Percentiles rank a stretch among this genome's conserved stretches.
These are phyloP conservation scores for Paramecium sonneborni DNA, from an alignment of 73 alveolate genomes.

Conservation along the genomic window DNA sequence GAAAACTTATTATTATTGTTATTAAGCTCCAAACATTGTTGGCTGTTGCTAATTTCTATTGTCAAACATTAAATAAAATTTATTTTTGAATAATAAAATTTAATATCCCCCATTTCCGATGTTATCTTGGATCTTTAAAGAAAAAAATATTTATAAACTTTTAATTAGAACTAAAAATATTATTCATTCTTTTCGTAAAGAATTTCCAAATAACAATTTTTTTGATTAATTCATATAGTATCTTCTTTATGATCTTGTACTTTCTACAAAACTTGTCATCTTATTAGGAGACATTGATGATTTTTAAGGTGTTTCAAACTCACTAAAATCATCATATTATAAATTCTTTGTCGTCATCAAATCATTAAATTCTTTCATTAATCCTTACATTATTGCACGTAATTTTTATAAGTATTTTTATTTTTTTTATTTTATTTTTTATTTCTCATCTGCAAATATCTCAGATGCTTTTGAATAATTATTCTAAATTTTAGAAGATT, in stretches of 20 bases:
- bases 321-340: background rate
- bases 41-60: background rate
- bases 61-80: conserved; percentile 5
- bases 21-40: background rate
- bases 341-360: background rate
- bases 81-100: background rate
- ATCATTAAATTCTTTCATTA: conserved; percentile 17
- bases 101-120: background rate
- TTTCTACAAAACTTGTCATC: background rate
- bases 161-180: background rate
- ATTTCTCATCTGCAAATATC: background rate
- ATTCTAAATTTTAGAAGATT: background rate
- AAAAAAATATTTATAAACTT: background rate
- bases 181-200: background rate
- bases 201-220: background rate
- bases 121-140: background rate
- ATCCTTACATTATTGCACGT: background rate
- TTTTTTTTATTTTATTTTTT: conserved; percentile 8
- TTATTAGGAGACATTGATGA: background rate
- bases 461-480: background rate
- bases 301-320: conserved; percentile 6
- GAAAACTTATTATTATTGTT: background rate
- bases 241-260: background rate
- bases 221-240: background rate
- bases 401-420: background rate